Conservation (phyloP, 306 rosid species). For the Dryas octopetala region DNA sequence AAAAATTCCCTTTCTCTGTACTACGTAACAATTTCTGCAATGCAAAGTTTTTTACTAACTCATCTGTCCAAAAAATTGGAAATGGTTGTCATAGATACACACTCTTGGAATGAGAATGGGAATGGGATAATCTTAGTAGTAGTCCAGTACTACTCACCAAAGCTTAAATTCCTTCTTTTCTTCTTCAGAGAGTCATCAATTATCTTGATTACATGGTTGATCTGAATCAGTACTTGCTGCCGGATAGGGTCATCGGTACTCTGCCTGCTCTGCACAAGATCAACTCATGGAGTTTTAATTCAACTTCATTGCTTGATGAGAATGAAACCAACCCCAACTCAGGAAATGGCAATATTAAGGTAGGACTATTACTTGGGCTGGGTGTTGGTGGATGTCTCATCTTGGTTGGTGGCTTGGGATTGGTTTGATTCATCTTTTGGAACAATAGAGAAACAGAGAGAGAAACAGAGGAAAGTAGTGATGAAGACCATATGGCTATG, state of each 20-base stretch:
- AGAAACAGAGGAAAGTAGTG: background rate
- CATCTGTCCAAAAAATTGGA: background rate
- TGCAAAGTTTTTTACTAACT: too few relatives aligned
- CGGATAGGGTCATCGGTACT: background rate
- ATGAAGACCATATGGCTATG: background rate
- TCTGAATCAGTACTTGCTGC: constrained; percentile 6
- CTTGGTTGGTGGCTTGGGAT: background rate
- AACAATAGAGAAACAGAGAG: background rate
- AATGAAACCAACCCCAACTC: background rate
- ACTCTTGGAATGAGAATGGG: too few relatives aligned
- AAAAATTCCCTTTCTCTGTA: too few relatives aligned
- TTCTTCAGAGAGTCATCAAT: background rate
- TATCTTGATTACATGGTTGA: background rate
- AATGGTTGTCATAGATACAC: background rate
- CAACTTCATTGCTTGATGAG: background rate
- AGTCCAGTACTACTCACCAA: too few relatives aligned
- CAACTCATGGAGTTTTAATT: background rate
- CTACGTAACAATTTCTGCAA: too few relatives aligned
- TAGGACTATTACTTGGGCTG: background rate
- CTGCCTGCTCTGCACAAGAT: background rate
- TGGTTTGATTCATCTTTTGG: background rate
- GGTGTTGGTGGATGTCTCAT: background rate
- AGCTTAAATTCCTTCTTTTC: background rate
- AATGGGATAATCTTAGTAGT: too few relatives aligned
- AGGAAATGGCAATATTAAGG: background rate